Evolutionary conservation across 805 yeast genomes (phyloP).

Genomic region (Candida ovalis): DNA sequence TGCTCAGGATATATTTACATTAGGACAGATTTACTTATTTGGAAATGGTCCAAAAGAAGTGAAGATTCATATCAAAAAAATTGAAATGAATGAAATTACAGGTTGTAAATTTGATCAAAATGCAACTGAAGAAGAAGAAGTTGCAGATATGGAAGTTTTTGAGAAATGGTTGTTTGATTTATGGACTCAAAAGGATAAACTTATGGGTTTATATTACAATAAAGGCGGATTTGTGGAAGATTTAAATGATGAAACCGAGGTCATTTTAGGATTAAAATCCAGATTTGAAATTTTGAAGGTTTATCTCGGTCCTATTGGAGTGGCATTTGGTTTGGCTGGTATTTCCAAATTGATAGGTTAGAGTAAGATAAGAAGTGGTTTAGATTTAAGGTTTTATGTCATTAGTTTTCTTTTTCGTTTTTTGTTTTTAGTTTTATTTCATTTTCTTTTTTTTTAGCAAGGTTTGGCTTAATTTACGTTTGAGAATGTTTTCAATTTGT

Average conservation of each 20-base stretch:
- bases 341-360: background rate
- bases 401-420: background rate
- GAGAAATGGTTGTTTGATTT: slow-evolving; percentile 68
- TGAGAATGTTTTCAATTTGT: background rate
- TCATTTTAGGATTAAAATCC: slow-evolving; percentile 21
- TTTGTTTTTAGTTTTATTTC: background rate
- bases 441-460: background rate
- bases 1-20: slow-evolving; percentile 75
- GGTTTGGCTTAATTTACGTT: background rate
- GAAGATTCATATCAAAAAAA: slow-evolving; percentile 60
- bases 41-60: slow-evolving; percentile 72
- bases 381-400: background rate
- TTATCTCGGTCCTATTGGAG: slow-evolving; percentile 22
- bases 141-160: slow-evolving; percentile 42
- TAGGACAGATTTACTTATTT: slow-evolving; percentile 56
- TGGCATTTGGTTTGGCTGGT: background rate
- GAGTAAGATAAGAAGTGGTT: background rate
- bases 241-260: slow-evolving; percentile 13
- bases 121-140: slow-evolving; percentile 39
- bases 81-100: slow-evolving; percentile 34
- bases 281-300: slow-evolving; percentile 25
- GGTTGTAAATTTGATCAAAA: slow-evolving; percentile 39
- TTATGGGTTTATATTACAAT: slow-evolving; percentile 58
- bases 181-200: slow-evolving; percentile 77
- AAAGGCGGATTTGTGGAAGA: slow-evolving; percentile 46